phyloP scores from a whole-genome alignment of 163 green algal genomes.

The Volvox carteri region DNA sequence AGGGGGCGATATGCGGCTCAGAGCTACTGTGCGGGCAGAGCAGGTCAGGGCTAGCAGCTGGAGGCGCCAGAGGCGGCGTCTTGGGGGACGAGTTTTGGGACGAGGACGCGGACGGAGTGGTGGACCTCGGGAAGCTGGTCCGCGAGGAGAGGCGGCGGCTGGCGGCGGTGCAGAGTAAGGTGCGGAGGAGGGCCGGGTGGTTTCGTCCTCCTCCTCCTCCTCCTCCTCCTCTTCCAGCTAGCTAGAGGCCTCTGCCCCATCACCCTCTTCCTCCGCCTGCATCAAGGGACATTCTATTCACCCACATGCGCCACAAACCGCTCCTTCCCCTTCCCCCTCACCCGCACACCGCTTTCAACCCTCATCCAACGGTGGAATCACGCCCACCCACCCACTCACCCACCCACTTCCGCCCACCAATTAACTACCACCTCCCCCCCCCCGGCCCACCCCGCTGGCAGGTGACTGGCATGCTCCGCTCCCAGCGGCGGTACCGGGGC shows the following conservation, averaged over 20 bases:
- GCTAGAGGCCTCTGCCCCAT: too few species aligned
- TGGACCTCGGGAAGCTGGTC: conserved; percentile 15
- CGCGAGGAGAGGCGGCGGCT: conserved; percentile 1
- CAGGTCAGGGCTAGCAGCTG: background rate
- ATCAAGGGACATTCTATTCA: too few species aligned
- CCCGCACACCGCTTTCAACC: too few species aligned
- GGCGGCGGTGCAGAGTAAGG: conserved; percentile 42
- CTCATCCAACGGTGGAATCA: too few species aligned
- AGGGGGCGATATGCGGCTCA: background rate
- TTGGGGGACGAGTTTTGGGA: background rate
- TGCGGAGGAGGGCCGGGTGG: background rate
- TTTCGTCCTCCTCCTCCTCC: too few species aligned
- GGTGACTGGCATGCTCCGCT: background rate
- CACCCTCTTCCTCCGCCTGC: too few species aligned
- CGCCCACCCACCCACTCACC: too few species aligned
- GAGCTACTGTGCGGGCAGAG: background rate
- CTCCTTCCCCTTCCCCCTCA: too few species aligned
- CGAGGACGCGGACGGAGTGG: background rate
- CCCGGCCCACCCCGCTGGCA: background rate
- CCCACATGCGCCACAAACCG: too few species aligned
- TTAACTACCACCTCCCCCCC: too few species aligned
- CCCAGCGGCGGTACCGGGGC: conserved; percentile 22
- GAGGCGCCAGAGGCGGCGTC: background rate
- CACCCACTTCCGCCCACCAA: too few species aligned
- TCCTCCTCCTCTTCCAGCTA: too few species aligned